phyloP scores from a whole-genome alignment of 805 yeast species.

The Tetrapisispora fleetii region DNA sequence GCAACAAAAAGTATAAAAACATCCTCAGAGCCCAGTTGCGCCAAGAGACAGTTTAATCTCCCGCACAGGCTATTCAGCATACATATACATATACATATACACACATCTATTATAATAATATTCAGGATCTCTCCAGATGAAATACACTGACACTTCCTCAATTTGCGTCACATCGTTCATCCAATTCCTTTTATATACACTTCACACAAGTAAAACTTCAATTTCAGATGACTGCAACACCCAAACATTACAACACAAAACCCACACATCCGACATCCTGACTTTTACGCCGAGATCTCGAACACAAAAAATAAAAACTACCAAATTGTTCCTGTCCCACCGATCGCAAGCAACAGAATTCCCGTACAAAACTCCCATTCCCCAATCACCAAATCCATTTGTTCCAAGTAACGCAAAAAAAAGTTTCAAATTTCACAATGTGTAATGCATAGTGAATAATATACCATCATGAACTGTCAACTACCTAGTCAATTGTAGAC shows the following conservation, averaged over 20 bases:
- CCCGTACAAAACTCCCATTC: no score
- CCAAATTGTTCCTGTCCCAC: no score
- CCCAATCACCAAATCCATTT: no score
- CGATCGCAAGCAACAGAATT: no score
- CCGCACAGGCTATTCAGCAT: background rate
- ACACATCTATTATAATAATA: background rate
- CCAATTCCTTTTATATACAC: background rate
- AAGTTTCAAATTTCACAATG: background rate
- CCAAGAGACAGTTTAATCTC: background rate
- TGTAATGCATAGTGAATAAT: no score
- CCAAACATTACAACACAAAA: background rate
- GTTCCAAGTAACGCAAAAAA: background rate
- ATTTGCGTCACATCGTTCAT: no score
- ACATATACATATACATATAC: background rate
- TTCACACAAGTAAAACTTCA: no score
- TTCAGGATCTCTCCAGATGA: background rate
- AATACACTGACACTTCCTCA: no score
- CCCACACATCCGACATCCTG: background rate
- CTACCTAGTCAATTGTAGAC: no score
- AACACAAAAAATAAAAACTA: background rate
- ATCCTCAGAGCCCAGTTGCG: slow-evolving; percentile 11
- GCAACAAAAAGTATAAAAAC: slow-evolving; percentile 33
- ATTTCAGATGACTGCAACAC: background rate
- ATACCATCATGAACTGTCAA: no score
- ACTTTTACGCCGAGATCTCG: background rate